Evolutionary conservation across 2,329 filamentous ascomycete species (phyloP).

Genomic region (Coniochaeta sp.): DNA sequence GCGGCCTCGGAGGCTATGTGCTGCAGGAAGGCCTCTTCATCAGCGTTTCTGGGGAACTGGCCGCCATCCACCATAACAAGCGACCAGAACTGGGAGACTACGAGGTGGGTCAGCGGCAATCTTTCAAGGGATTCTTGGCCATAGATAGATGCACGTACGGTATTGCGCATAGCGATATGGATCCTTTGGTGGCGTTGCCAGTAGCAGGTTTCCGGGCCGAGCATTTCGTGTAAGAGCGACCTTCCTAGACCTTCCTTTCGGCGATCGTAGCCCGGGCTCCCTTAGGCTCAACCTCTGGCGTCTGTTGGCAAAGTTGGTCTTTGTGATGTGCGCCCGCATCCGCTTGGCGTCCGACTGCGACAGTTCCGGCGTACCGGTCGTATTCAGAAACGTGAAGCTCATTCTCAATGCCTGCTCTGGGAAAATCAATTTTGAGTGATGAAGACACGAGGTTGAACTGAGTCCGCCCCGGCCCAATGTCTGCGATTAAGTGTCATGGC

Average conservation of each 20-base stretch:
- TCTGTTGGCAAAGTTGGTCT: constrained; percentile 13
- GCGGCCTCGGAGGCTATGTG: constrained; percentile 16
- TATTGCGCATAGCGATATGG: neutral
- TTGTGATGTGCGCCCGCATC: constrained; percentile 13
- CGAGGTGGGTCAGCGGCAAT: neutral
- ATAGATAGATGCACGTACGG: neutral
- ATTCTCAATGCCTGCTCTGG: constrained; percentile 9
- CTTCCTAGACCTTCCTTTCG: neutral
- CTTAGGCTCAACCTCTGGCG: constrained; percentile 7
- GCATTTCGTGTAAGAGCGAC: neutral
- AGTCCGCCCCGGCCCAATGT: neutral
- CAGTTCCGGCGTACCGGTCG: constrained; percentile 9
- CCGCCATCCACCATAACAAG: constrained; percentile 7
- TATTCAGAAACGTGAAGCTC: constrained; percentile 12
- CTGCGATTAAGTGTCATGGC: neutral
- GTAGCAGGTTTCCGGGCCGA: neutral
- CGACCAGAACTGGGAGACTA: constrained; percentile 10
- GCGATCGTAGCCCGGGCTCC: neutral
- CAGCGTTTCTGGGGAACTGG: constrained; percentile 3
- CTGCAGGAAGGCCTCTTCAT: constrained; percentile 15
- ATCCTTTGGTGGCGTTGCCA: neutral
- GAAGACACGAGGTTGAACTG: constrained; percentile 1
- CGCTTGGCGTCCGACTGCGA: constrained; percentile 8
- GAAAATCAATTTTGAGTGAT: constrained; percentile 5
- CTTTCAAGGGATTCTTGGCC: neutral